A percentile compares a stretch with the other conserved stretches of the same genome.
Conservation (phyloP, 2,329 filamentous ascomycete species). For the Fusarium keratoplasticum region DNA sequence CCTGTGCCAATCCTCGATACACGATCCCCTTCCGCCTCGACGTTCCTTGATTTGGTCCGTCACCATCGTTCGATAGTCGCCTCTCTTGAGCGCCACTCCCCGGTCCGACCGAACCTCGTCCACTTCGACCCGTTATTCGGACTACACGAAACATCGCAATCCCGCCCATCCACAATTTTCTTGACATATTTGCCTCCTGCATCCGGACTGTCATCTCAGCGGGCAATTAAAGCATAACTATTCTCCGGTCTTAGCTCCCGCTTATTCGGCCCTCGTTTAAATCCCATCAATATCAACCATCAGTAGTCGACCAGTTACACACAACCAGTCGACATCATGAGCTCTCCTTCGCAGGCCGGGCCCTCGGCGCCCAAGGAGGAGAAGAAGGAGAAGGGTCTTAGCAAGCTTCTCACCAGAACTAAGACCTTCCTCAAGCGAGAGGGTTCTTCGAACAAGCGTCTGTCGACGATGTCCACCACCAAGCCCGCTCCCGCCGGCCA, state of each 20-base stretch:
- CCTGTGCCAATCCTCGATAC: slow-evolving; percentile 1
- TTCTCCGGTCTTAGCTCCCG: neutral
- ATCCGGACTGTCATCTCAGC: neutral
- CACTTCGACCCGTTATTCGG: slow-evolving; percentile 2
- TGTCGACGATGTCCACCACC: slow-evolving; percentile 39
- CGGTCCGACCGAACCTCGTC: slow-evolving; percentile 16
- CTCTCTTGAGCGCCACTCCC: slow-evolving; percentile 22
- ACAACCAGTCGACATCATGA: slow-evolving; percentile 50
- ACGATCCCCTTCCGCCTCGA: slow-evolving; percentile 10
- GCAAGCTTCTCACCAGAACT: slow-evolving; percentile 60
- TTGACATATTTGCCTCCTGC: slow-evolving; percentile 16
- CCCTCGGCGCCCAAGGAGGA: slow-evolving; percentile 48
- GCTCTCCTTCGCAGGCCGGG: slow-evolving; percentile 55
- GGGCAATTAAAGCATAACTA: slow-evolving; percentile 1
- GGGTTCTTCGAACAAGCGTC: slow-evolving; percentile 44
- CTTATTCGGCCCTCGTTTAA: neutral
- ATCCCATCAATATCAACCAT: neutral
- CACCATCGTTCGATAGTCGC: slow-evolving; percentile 17
- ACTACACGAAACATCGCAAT: slow-evolving; percentile 12
- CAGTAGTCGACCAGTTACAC: slow-evolving; percentile 1
- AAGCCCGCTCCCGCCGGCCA: slow-evolving; percentile 34
- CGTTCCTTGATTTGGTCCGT: slow-evolving; percentile 23
- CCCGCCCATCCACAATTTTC: neutral
- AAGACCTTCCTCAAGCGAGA: slow-evolving; percentile 62
- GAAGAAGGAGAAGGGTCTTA: slow-evolving; percentile 60